A percentile compares a stretch with the other conserved stretches of the same genome.
phyloP scores from a whole-genome alignment of 2,329 filamentous ascomycete genomes.

The Sphaerulina populicola region DNA sequence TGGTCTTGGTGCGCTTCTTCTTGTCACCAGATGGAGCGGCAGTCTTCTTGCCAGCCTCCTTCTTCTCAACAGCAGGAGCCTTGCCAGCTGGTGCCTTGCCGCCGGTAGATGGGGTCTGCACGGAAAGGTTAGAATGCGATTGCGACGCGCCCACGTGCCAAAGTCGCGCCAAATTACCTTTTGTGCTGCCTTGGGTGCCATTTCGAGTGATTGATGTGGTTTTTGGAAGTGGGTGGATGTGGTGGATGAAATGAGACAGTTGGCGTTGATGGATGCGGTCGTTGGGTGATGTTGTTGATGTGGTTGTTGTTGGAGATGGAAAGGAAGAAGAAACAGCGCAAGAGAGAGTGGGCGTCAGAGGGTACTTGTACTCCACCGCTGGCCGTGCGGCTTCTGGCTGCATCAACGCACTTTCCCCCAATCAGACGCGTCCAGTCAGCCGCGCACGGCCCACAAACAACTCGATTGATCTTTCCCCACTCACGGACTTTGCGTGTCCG shows the following conservation, averaged over 20 bases:
- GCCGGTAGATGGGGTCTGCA: conserved; percentile 74
- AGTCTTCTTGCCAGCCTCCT: conserved; percentile 99
- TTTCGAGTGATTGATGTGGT: conserved; percentile 47
- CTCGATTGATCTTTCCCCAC: conserved; percentile 11
- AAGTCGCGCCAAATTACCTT: conserved; percentile 43
- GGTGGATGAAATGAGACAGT: conserved; percentile 27
- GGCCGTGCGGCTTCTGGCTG: conserved; percentile 2
- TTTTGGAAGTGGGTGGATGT: conserved; percentile 27
- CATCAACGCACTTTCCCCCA: neutral
- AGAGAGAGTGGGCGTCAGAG: conserved; percentile 6
- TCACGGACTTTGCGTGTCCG: conserved; percentile 4
- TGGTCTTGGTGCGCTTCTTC: conserved; percentile 99
- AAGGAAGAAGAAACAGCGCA: conserved; percentile 30
- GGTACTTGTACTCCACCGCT: conserved; percentile 9
- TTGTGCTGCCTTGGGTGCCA: conserved; percentile 95
- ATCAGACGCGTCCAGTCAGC: conserved; percentile 7
- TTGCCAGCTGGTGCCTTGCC: conserved; percentile 81
- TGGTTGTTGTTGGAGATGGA: conserved; percentile 31
- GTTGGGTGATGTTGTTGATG: conserved; percentile 28
- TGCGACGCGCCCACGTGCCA: conserved; percentile 10
- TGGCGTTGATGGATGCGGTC: conserved; percentile 26
- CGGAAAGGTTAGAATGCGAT: conserved; percentile 19
- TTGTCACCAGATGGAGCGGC: conserved; percentile 84
- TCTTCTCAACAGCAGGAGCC: conserved; percentile 88
- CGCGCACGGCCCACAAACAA: conserved; percentile 12